phyloP scores from a whole-genome alignment of 805 yeast species.

The Teunomyces gatunensis region DNA sequence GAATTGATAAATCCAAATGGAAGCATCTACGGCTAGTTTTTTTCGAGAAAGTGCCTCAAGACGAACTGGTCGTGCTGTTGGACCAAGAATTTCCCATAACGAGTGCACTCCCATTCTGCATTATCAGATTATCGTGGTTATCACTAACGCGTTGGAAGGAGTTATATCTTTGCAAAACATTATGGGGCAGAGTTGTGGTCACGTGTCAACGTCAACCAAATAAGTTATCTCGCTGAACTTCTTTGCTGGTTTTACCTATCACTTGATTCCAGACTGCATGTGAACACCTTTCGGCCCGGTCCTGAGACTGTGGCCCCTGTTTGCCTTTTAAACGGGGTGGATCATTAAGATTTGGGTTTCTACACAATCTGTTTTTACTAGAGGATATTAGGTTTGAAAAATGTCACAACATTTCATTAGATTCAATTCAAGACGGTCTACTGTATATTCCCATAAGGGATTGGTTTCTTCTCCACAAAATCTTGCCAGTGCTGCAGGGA shows the following conservation, averaged over 20 bases:
- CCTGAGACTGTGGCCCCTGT: not conserved
- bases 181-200: not conserved
- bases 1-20: conserved; percentile 97
- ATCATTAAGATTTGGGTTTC: no score
- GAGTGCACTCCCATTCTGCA: conserved; percentile 88
- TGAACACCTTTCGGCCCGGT: not conserved
- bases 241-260: no score
- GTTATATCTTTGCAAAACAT: not conserved
- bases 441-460: conserved; percentile 70
- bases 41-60: conserved; percentile 80
- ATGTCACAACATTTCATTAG: conserved; percentile 11
- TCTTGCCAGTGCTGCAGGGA: conserved; percentile 71
- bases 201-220: not conserved
- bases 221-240: no score
- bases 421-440: conserved; percentile 63
- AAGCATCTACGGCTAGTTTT: conserved; percentile 91
- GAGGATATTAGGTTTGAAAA: not conserved
- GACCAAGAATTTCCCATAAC: conserved; percentile 88
- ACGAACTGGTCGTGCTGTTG: conserved; percentile 86
- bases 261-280: not conserved
- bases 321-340: no score
- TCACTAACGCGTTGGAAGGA: not conserved
- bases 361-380: no score
- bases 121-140: conserved; percentile 5
- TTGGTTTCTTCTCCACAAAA: conserved; percentile 77